Percentiles rank a stretch among this genome's conserved stretches.
phyloP scores from a whole-genome alignment of 176 grass and related monocot genomes.

The Cymbopogon citratus region DNA sequence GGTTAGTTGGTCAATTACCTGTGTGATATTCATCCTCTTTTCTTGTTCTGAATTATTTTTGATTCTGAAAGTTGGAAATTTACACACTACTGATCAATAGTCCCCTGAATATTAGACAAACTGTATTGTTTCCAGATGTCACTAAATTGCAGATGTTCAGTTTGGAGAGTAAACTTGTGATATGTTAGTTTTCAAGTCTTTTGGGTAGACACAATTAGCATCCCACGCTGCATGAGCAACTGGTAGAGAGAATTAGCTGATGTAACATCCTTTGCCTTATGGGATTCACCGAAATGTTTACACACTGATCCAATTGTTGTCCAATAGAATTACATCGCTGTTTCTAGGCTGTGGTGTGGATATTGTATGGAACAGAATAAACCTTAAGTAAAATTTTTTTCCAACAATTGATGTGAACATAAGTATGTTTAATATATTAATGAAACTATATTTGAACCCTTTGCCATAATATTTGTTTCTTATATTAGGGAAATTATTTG shows the following conservation, averaged over 20 bases:
- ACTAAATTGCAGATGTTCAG: not conserved
- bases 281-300: not conserved
- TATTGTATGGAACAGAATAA: not conserved
- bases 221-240: not conserved
- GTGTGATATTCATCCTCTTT: not conserved
- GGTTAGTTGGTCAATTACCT: not conserved
- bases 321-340: not conserved
- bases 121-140: not conserved
- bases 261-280: not conserved
- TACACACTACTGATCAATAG: not conserved
- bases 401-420: not conserved
- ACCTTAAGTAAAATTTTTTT: not conserved
- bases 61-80: not conserved
- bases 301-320: not conserved
- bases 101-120: not conserved
- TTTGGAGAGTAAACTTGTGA: not conserved
- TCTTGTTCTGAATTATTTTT: not conserved
- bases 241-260: not conserved
- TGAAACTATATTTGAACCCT: not conserved
- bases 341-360: not conserved
- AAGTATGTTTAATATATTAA: not conserved
- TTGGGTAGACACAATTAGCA: too few relatives aligned
- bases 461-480: not conserved
- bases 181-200: not conserved
- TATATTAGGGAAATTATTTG: not conserved